phyloP scores from a whole-genome alignment of 805 yeast species.

The Candida koratica region DNA sequence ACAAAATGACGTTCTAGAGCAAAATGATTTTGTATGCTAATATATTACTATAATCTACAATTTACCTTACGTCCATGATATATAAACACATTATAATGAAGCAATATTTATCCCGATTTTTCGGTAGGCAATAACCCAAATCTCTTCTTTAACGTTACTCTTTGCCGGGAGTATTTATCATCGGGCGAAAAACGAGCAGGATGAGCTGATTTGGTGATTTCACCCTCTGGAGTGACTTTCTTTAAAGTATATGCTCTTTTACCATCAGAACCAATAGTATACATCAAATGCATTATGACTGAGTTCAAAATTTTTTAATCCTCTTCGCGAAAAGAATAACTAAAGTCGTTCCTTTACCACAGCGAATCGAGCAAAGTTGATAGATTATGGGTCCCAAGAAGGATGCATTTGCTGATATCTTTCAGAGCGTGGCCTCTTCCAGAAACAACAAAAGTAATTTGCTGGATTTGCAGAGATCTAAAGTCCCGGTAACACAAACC shows the following conservation, averaged over 20 bases:
- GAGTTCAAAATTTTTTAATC: constrained; percentile 6
- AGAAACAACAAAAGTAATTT: constrained; percentile 6
- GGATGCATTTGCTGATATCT: constrained; percentile 44
- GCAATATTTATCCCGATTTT: too few relatives aligned
- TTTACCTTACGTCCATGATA: too few relatives aligned
- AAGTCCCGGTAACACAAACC: too few relatives aligned
- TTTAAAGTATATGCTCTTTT: constrained; percentile 91
- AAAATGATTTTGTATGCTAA: too few relatives aligned
- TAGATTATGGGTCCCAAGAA: constrained; percentile 33
- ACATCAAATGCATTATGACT: constrained; percentile 92
- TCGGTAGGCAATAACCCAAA: constrained; percentile 71
- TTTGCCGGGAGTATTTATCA: constrained; percentile 97
- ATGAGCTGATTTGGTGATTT: constrained; percentile 97
- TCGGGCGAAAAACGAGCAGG: constrained; percentile 99
- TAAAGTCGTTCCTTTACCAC: constrained; percentile 1
- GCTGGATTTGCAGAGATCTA: constrained; percentile 12
- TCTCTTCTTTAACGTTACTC: constrained; percentile 97
- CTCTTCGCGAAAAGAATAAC: constrained; percentile 1
- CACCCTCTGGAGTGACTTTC: constrained; percentile 78
- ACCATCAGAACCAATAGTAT: constrained; percentile 91
- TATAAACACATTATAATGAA: too few relatives aligned
- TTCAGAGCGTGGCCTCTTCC: constrained; percentile 25
- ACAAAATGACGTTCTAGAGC: too few relatives aligned
- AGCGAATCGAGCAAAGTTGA: background rate
- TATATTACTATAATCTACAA: too few relatives aligned